Conservation (phyloP, 208 protist species). For the Trypanosoma melophagium region DNA sequence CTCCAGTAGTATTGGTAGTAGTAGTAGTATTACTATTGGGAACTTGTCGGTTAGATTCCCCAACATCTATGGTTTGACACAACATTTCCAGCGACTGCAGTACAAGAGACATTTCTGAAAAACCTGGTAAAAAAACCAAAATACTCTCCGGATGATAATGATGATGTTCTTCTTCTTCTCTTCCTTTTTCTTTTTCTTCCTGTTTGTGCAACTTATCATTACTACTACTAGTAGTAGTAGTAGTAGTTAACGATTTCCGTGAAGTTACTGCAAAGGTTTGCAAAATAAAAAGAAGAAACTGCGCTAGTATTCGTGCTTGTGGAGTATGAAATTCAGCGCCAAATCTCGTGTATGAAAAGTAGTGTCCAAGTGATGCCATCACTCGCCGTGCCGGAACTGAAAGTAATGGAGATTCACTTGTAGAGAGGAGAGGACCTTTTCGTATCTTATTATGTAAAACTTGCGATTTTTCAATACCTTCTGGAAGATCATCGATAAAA, state of each 20-base stretch:
- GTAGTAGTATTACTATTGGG: neutral
- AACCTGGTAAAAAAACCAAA: conserved; percentile 74
- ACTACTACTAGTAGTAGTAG: too few relatives aligned
- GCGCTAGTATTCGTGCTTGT: conserved; percentile 36
- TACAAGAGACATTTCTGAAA: conserved; percentile 66
- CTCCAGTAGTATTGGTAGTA: neutral
- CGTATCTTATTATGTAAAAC: neutral
- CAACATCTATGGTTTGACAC: conserved; percentile 21
- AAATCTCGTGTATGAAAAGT: conserved; percentile 31
- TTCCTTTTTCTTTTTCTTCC: neutral
- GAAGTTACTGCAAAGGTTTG: conserved; percentile 26
- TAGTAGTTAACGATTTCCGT: neutral
- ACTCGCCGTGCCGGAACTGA: conserved; percentile 21
- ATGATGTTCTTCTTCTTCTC: neutral
- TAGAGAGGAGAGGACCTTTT: neutral
- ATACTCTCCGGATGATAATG: conserved; percentile 41
- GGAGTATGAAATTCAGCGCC: conserved; percentile 22
- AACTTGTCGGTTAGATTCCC: neutral
- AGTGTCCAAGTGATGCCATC: conserved; percentile 27
- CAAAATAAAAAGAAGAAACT: conserved; percentile 53
- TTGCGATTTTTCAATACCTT: conserved; percentile 14
- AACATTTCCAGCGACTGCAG: conserved; percentile 51
- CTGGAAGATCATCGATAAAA: conserved; percentile 67
- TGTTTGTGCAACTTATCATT: neutral
- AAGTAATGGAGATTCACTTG: conserved; percentile 1